Evolutionary conservation across 2,329 filamentous ascomycete species (phyloP).

Genomic region (Epichloe gansuensis): DNA sequence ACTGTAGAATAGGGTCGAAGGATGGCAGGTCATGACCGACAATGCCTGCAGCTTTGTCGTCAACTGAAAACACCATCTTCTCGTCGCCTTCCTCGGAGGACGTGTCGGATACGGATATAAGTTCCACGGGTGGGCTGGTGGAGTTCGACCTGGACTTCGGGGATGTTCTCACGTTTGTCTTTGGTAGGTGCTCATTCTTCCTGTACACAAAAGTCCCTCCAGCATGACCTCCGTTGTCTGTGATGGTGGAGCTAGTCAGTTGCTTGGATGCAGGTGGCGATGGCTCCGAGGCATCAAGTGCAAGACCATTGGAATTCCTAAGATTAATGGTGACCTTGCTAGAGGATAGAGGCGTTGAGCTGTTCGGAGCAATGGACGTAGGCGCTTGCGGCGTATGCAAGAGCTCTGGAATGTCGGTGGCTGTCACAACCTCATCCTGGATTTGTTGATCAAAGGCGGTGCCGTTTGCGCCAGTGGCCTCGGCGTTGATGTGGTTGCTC

Average conservation of each 20-base stretch:
- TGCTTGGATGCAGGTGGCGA: not conserved
- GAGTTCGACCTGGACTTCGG: slow-evolving; percentile 21
- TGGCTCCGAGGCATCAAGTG: not conserved
- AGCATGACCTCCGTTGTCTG: not conserved
- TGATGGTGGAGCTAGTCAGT: not conserved
- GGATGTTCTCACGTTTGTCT: not conserved
- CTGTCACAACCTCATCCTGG: not conserved
- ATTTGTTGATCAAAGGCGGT: slow-evolving; percentile 26
- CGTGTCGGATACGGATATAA: slow-evolving; percentile 25
- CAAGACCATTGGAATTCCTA: slow-evolving; percentile 25
- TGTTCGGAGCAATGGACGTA: slow-evolving; percentile 16
- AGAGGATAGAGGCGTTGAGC: slow-evolving; percentile 30
- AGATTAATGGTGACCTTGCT: slow-evolving; percentile 51
- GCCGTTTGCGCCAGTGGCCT: slow-evolving; percentile 13
- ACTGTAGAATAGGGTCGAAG: slow-evolving; percentile 31
- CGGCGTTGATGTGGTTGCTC: slow-evolving; percentile 10
- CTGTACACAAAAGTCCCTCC: not conserved
- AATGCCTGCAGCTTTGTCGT: slow-evolving; percentile 18
- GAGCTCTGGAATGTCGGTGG: not conserved
- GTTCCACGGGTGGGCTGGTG: slow-evolving; percentile 32
- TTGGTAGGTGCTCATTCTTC: not conserved
- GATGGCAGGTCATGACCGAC: slow-evolving; percentile 12
- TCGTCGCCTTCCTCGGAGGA: slow-evolving; percentile 14
- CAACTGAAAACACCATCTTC: slow-evolving; percentile 20
- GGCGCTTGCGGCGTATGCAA: slow-evolving; percentile 25